phyloP scores from a whole-genome alignment of 2,329 filamentous ascomycete species.

The Acrodontium crateriforme region DNA sequence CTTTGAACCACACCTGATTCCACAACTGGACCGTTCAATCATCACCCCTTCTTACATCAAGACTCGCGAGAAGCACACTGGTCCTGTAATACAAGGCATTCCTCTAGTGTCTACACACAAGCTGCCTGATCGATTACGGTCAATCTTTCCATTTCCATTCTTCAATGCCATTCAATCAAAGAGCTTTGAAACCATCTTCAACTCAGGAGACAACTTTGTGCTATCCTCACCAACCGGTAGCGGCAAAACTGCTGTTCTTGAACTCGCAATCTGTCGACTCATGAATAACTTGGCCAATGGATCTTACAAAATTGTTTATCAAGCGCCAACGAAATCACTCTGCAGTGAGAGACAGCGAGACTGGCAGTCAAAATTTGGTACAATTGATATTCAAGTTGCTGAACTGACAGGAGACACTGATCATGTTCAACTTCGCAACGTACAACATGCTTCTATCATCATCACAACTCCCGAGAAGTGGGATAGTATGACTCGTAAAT shows the following conservation, averaged over 20 bases:
- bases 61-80: no score
- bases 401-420: conserved; percentile 77
- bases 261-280: conserved; percentile 67
- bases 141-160: conserved; percentile 56
- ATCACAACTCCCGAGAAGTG: conserved; percentile 84
- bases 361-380: conserved; percentile 61
- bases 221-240: conserved; percentile 72
- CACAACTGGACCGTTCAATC: no score
- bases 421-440: conserved; percentile 46
- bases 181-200: conserved; percentile 55
- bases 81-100: conserved; percentile 43
- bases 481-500: conserved; percentile 79
- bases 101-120: conserved; percentile 43
- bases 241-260: conserved; percentile 70
- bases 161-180: conserved; percentile 79
- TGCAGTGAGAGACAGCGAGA: conserved; percentile 65
- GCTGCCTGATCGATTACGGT: conserved; percentile 55
- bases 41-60: no score
- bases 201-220: conserved; percentile 60
- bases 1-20: no score
- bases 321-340: conserved; percentile 71
- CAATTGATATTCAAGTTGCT: conserved; percentile 53
- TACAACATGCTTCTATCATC: conserved; percentile 66
- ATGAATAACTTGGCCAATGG: conserved; percentile 41
- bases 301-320: conserved; percentile 70